Conservation (phyloP, 2,329 filamentous ascomycete genomes). For the Myriosclerotinia scirpicola region DNA sequence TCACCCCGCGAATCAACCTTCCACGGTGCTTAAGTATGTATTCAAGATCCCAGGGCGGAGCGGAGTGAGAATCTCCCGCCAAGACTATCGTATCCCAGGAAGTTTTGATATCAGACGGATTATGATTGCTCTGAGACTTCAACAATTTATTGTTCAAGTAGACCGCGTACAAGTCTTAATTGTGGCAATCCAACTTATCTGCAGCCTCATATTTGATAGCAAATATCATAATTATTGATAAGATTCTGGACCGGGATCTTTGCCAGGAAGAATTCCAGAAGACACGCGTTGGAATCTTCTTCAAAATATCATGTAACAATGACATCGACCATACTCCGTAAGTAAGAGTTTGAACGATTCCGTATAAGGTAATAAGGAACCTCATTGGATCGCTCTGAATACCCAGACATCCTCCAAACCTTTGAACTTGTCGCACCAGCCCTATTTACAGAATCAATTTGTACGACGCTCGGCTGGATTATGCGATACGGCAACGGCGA, state of each 20-base stretch:
- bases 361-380: neutral
- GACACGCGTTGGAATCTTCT: no score
- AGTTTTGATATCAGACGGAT: neutral
- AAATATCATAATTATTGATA: neutral
- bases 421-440: conserved; percentile 45
- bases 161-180: neutral
- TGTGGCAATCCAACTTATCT: neutral
- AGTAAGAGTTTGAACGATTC: neutral
- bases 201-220: neutral
- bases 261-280: neutral
- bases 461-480: conserved; percentile 38
- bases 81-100: neutral
- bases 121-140: neutral
- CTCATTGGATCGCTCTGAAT: neutral
- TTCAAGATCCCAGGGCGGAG: no score
- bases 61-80: neutral
- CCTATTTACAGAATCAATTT: conserved; percentile 43
- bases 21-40: neutral
- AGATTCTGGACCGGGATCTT: no score
- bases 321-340: neutral
- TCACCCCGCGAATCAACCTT: neutral
- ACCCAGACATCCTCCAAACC: conserved; percentile 38
- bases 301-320: neutral
- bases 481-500: conserved; percentile 40
- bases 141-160: neutral